Percentiles rank a stretch among this genome's conserved stretches.
These are phyloP conservation scores for Saturnispora saitoi DNA, from an alignment of 805 yeast species.

Conservation along the genomic window DNA sequence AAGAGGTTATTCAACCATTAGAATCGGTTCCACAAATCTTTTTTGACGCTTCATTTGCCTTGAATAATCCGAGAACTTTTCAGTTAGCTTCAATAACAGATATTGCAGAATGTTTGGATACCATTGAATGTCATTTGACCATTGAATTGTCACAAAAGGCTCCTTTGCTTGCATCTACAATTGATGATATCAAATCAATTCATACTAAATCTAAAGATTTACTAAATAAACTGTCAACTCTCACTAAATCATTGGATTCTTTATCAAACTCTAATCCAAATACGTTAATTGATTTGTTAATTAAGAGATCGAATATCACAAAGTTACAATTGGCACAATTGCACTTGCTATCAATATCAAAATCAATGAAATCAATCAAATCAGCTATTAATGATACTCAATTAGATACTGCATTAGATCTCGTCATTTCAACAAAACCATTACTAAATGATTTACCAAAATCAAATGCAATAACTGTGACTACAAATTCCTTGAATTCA, in stretches of 20 bases:
- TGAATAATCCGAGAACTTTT: constrained; percentile 85
- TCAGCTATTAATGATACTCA: constrained; percentile 2
- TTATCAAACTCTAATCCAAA: constrained; percentile 43
- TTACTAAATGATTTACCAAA: constrained; percentile 1
- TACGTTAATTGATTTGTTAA: constrained; percentile 56
- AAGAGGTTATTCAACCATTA: constrained; percentile 25
- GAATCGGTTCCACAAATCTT: constrained; percentile 60
- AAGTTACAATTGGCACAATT: constrained; percentile 5
- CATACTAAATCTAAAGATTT: constrained; percentile 46
- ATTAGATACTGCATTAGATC: constrained; percentile 2
- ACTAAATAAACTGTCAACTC: constrained; percentile 35
- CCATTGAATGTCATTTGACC: constrained; percentile 73
- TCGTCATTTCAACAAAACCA: constrained; percentile 1
- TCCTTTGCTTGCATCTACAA: constrained; percentile 72
- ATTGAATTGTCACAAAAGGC: constrained; percentile 80
- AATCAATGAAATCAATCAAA: neutral
- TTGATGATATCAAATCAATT: constrained; percentile 67
- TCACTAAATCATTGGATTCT: constrained; percentile 41
- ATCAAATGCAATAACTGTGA: neutral
- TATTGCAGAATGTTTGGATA: constrained; percentile 72
- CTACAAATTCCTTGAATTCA: neutral
- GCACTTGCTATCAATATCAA: constrained; percentile 3
- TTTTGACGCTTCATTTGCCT: constrained; percentile 57
- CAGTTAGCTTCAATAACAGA: constrained; percentile 68
- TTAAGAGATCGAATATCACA: constrained; percentile 41